These are phyloP conservation scores for Plasmodium cynomolgi DNA, from an alignment of 169 alveolate species.

Conservation along the genomic window DNA sequence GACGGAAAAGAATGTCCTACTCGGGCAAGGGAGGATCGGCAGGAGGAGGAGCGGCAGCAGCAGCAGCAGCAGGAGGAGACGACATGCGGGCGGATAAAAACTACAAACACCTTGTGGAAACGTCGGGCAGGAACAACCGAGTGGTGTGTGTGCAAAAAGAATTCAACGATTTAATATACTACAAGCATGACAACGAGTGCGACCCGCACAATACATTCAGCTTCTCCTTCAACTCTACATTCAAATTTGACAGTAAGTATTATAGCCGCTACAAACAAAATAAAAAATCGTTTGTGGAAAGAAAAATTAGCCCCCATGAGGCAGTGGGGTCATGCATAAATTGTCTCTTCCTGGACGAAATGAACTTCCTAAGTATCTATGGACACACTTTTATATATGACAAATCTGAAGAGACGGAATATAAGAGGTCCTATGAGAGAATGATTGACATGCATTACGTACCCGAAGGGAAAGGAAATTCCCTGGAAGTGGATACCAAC, in stretches of 20 bases:
- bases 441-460: constrained; percentile 31
- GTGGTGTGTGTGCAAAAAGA: constrained; percentile 62
- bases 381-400: constrained; percentile 72
- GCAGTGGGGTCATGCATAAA: constrained; percentile 72
- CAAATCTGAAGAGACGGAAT: constrained; percentile 33
- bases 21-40: neutral
- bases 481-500: neutral
- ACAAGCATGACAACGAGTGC: constrained; percentile 50
- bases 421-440: constrained; percentile 12
- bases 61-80: neutral
- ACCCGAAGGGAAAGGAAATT: neutral
- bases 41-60: neutral
- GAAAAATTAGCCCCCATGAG: constrained; percentile 19
- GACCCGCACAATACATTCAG: constrained; percentile 70
- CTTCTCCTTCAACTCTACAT: constrained; percentile 74
- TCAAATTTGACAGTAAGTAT: constrained; percentile 41
- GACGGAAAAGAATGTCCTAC: neutral
- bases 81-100: neutral
- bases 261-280: constrained; percentile 28
- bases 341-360: constrained; percentile 71
- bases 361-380: constrained; percentile 63
- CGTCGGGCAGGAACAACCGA: constrained; percentile 45
- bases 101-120: constrained; percentile 43
- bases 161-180: constrained; percentile 60
- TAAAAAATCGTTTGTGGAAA: constrained; percentile 56